A percentile compares a stretch with the other conserved stretches of the same genome.
Conservation (phyloP, 73 alveolate species). For the Stentor coeruleus region DNA sequence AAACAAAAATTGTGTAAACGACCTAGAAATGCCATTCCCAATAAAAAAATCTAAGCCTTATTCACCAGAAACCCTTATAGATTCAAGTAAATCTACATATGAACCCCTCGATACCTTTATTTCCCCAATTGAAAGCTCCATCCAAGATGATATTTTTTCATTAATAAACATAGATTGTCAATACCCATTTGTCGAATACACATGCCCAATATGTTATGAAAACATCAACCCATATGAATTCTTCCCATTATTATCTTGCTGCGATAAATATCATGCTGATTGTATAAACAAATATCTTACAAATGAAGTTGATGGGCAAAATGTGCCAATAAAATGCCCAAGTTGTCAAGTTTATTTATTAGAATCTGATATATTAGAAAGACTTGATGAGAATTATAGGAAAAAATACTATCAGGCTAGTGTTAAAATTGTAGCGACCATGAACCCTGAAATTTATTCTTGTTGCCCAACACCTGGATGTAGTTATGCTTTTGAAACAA, state of each 20-base stretch:
- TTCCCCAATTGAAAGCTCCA: too few relatives aligned
- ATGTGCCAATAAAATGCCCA: conserved; percentile 53
- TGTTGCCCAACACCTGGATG: conserved; percentile 83
- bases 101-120: too few relatives aligned
- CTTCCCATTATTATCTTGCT: conserved; percentile 42
- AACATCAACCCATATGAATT: conserved; percentile 39
- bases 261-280: conserved; percentile 50
- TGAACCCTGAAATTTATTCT: conserved; percentile 46
- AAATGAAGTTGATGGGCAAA: conserved; percentile 38
- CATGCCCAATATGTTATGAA: conserved; percentile 58
- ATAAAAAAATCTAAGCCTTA: too few relatives aligned
- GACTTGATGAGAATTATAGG: conserved; percentile 37
- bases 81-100: too few relatives aligned
- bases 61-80: too few relatives aligned
- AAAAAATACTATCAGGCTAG: conserved; percentile 36
- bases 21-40: too few relatives aligned
- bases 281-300: conserved; percentile 47
- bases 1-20: too few relatives aligned
- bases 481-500: conserved; percentile 46
- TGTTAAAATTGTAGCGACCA: conserved; percentile 31
- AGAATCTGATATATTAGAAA: conserved; percentile 29
- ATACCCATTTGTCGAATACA: too few relatives aligned
- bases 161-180: too few relatives aligned
- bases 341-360: conserved; percentile 45
- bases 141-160: too few relatives aligned